A percentile compares a stretch with the other conserved stretches of the same genome.
These are phyloP conservation scores for Venturiaceae sp. DNA, from an alignment of 2,329 filamentous ascomycete genomes.

Conservation along the genomic window DNA sequence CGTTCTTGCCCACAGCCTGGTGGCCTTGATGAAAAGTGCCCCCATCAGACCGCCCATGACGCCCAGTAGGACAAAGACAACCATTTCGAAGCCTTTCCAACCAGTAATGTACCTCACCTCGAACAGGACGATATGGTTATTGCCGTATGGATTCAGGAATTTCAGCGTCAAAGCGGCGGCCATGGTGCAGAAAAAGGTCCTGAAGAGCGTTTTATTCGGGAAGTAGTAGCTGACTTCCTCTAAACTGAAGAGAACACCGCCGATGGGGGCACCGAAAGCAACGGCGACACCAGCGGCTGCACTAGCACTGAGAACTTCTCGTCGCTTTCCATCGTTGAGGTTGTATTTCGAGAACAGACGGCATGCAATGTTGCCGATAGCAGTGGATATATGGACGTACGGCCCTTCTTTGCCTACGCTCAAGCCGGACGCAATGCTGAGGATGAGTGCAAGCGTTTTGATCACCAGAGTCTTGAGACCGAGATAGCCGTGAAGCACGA, in stretches of 20 bases:
- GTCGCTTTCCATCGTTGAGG: conserved; percentile 83
- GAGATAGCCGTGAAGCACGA: conserved; percentile 91
- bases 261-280: conserved; percentile 83
- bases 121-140: conserved; percentile 93
- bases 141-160: conserved; percentile 92
- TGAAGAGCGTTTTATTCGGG: conserved; percentile 90
- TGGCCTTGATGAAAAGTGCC: conserved; percentile 94
- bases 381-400: conserved; percentile 94
- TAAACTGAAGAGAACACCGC: conserved; percentile 83
- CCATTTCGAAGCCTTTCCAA: conserved; percentile 90
- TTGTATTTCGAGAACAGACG: conserved; percentile 93
- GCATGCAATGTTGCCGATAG: conserved; percentile 89
- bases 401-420: conserved; percentile 93
- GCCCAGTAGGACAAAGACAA: conserved; percentile 76
- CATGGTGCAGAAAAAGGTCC: conserved; percentile 98
- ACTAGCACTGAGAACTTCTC: conserved; percentile 87
- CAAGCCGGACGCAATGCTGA: conserved; percentile 86
- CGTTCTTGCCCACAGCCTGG: conserved; percentile 75
- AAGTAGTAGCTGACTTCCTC: conserved; percentile 98
- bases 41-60: conserved; percentile 75
- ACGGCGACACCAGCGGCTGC: conserved; percentile 89
- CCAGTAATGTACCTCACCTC: conserved; percentile 83
- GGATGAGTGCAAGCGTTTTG: conserved; percentile 72
- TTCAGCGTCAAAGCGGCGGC: conserved; percentile 80
- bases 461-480: conserved; percentile 78